Conservation (phyloP, 2,329 filamentous ascomycete species). For the Colletotrichum horii region DNA sequence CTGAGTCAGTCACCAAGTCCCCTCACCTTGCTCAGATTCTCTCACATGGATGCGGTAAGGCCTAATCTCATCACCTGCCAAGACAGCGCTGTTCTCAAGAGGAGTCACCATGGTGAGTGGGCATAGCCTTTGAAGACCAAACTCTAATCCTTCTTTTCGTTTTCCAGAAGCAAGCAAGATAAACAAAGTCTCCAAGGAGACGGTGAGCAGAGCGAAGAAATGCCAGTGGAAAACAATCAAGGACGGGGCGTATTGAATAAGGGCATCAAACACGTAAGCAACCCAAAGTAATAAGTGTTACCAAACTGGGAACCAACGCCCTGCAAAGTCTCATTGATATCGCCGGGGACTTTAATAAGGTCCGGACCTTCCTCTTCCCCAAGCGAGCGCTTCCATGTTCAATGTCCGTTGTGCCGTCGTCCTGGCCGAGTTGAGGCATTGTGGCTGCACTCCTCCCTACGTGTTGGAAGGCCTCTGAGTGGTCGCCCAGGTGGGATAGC, state of each 20-base stretch:
- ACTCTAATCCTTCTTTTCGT: not conserved
- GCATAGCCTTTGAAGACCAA: not conserved
- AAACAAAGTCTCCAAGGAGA: not conserved
- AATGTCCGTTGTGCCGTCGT: not conserved
- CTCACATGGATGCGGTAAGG: conserved; percentile 64
- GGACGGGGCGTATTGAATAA: not conserved
- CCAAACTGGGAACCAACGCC: not conserved
- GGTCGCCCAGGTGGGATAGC: not conserved
- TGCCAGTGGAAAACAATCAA: not conserved
- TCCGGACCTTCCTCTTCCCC: not conserved
- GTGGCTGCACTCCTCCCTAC: not conserved
- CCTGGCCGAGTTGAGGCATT: not conserved
- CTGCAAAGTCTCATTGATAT: conserved; percentile 1
- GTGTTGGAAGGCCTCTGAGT: not conserved
- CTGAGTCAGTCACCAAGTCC: not conserved
- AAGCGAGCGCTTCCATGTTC: not conserved
- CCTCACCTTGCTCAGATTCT: conserved; percentile 32
- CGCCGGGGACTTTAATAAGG: conserved; percentile 4
- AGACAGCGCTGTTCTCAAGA: not conserved
- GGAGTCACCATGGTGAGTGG: not conserved
- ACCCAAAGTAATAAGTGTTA: not conserved
- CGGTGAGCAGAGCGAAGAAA: not conserved
- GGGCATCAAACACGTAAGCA: not conserved
- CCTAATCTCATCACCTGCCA: conserved; percentile 50
- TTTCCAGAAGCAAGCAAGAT: not conserved